A percentile compares a stretch with the other conserved stretches of the same genome.
Conservation (phyloP, 768 basidiomycete genomes). For the Russula olivacea region DNA sequence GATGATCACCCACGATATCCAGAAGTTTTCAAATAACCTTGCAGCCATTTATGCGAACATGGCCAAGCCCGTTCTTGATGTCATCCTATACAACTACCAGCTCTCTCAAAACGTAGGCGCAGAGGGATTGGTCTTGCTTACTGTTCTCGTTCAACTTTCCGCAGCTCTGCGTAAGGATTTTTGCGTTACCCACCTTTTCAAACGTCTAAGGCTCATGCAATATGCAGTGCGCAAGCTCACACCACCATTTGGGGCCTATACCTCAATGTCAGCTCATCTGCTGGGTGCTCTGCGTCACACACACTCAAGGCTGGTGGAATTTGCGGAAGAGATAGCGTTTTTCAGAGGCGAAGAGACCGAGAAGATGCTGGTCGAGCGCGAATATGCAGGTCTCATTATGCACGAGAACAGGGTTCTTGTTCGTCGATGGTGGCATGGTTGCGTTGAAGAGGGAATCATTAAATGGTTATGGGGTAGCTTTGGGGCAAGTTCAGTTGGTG, state of each 20-base stretch:
- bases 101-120: conserved; percentile 91
- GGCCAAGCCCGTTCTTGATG: conserved; percentile 89
- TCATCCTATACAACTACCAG: conserved; percentile 94
- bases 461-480: conserved; percentile 97
- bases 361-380: conserved; percentile 84
- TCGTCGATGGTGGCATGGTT: conserved; percentile 83
- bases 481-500: conserved; percentile 50
- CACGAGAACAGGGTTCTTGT: conserved; percentile 79
- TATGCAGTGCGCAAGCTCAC: conserved; percentile 75
- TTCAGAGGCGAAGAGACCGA: conserved; percentile 85
- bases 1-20: conserved; percentile 96
- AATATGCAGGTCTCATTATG: conserved; percentile 76
- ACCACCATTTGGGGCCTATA: conserved; percentile 87
- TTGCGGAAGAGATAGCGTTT: conserved; percentile 84
- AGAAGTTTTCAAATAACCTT: conserved; percentile 83
- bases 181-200: not conserved
- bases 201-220: not conserved
- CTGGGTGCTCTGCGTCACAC: conserved; percentile 86
- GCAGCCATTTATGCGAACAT: conserved; percentile 93
- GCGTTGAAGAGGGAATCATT: conserved; percentile 90
- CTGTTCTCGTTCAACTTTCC: conserved; percentile 76
- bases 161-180: conserved; percentile 66
- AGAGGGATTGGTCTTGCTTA: conserved; percentile 80
- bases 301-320: conserved; percentile 86
- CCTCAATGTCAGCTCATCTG: conserved; percentile 81